Percentiles rank a stretch among this genome's conserved stretches.
Conservation (phyloP, 331 rosid genomes). For the Rhamnella rubrinervis region DNA sequence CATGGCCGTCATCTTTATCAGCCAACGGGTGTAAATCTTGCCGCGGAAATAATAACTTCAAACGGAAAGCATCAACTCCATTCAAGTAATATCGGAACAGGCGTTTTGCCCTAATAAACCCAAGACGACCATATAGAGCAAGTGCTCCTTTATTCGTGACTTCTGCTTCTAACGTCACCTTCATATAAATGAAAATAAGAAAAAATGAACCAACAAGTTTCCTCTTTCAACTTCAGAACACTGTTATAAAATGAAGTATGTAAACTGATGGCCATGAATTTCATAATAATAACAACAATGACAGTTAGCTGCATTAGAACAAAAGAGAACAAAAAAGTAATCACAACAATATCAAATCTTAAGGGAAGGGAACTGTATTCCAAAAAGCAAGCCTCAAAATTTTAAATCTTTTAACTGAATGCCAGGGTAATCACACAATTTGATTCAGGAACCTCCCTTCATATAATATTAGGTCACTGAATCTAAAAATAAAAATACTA, state of each 20-base stretch:
- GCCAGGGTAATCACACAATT: background rate
- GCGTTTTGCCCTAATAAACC: constrained; percentile 82
- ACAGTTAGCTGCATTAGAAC: background rate
- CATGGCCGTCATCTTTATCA: constrained; percentile 23
- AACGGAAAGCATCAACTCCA: constrained; percentile 97
- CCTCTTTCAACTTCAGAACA: background rate
- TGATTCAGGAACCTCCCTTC: background rate
- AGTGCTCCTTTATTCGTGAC: constrained; percentile 96
- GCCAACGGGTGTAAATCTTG: constrained; percentile 42
- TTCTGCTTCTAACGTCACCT: constrained; percentile 97
- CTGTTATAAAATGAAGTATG: background rate
- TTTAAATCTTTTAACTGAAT: no score
- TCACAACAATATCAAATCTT: no score
- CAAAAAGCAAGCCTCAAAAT: no score
- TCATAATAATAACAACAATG: background rate
- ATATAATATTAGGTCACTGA: no score
- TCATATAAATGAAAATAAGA: constrained; percentile 9
- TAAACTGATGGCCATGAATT: background rate
- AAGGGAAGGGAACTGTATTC: background rate
- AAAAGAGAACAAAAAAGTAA: no score
- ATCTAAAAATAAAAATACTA: background rate
- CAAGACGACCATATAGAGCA: constrained; percentile 95
- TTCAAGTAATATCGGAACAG: constrained; percentile 94
- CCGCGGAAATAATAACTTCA: constrained; percentile 77
- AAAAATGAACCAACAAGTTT: constrained; percentile 8